Percentiles rank a stretch among this genome's conserved stretches.
Conservation (phyloP, 2,329 filamentous ascomycete species). For the Aureobasidium sp. region DNA sequence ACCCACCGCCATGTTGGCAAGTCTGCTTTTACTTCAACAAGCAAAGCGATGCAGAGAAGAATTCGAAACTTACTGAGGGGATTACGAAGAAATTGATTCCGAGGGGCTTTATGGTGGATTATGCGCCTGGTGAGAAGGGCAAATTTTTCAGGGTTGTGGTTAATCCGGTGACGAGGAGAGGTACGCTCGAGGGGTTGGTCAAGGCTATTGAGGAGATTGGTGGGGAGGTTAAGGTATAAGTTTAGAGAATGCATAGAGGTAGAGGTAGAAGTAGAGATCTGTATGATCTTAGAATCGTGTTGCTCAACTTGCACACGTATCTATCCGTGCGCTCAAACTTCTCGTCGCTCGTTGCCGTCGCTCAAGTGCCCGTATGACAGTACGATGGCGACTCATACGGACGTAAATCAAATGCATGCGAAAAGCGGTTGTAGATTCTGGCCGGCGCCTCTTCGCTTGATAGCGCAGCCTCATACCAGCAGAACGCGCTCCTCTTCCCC, state of each 20-base stretch:
- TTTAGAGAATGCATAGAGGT: no score
- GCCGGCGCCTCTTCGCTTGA: neutral
- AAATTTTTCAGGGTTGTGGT: slow-evolving; percentile 63
- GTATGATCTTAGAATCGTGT: no score
- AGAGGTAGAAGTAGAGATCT: no score
- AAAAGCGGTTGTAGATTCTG: no score
- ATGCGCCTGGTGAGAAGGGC: slow-evolving; percentile 50
- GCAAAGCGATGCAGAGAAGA: slow-evolving; percentile 42
- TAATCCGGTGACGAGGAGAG: slow-evolving; percentile 50
- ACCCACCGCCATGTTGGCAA: slow-evolving; percentile 80
- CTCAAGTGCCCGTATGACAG: no score
- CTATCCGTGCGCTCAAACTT: no score
- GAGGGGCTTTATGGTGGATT: slow-evolving; percentile 62
- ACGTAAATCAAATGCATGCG: no score
- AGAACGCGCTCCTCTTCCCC: neutral
- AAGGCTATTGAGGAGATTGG: slow-evolving; percentile 46
- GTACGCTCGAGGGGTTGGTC: slow-evolving; percentile 55
- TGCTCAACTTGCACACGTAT: no score
- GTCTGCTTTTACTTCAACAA: slow-evolving; percentile 84
- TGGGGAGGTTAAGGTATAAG: slow-evolving; percentile 16
- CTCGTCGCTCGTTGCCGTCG: no score
- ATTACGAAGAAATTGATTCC: slow-evolving; percentile 47
- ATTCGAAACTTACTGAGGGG: slow-evolving; percentile 46
- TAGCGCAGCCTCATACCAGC: neutral
- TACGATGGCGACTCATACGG: no score